Conservation (phyloP, 2,329 filamentous ascomycete species). For the Exophiala xenobiotica region DNA sequence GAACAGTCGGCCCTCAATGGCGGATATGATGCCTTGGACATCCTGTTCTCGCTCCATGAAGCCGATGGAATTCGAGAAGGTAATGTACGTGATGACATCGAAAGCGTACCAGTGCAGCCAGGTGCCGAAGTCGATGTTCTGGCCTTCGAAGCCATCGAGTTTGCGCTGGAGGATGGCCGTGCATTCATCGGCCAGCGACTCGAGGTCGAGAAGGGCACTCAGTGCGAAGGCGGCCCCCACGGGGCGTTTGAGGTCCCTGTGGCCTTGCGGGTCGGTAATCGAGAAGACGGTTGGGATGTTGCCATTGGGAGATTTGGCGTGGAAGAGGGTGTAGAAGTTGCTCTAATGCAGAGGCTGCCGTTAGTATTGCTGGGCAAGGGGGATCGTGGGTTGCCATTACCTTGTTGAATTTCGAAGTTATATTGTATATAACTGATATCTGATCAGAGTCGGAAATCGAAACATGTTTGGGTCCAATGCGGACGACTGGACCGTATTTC, state of each 20-base stretch:
- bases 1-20: constrained; percentile 26
- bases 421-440: constrained; percentile 27
- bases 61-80: constrained; percentile 37
- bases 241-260: constrained; percentile 41
- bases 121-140: constrained; percentile 33
- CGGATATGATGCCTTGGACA: constrained; percentile 36
- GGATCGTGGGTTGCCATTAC: not conserved
- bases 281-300: constrained; percentile 40
- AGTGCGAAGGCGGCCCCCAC: constrained; percentile 43
- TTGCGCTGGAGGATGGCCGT: constrained; percentile 18
- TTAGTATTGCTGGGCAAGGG: not conserved
- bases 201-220: constrained; percentile 42
- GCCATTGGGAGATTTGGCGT: constrained; percentile 24
- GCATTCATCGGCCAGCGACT: constrained; percentile 37
- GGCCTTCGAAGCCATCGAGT: constrained; percentile 16
- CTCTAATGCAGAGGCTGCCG: constrained; percentile 5
- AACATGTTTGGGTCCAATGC: constrained; percentile 36
- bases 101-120: constrained; percentile 40
- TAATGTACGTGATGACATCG: constrained; percentile 40
- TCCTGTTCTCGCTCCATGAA: constrained; percentile 38
- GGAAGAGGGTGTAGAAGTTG: constrained; percentile 23
- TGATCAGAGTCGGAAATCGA: constrained; percentile 27
- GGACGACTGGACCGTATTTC: constrained; percentile 33
- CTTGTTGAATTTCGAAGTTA: constrained; percentile 22
- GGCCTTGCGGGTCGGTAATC: constrained; percentile 41